phyloP scores from a whole-genome alignment of 352 stramenopile species.

The Globisporangium sylvaticum region DNA sequence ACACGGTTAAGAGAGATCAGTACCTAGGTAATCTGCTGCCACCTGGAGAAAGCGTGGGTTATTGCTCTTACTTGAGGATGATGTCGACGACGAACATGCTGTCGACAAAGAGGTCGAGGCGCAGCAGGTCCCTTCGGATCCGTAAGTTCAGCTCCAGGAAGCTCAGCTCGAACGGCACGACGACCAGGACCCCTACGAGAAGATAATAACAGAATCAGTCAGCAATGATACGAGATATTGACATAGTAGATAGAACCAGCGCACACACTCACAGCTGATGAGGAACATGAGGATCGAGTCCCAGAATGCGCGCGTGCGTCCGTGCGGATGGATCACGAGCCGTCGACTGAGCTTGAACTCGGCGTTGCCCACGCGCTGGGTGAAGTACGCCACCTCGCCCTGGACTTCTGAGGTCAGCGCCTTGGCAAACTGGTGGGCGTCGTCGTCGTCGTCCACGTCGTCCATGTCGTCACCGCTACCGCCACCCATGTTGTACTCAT shows the following conservation, averaged over 20 bases:
- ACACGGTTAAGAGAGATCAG: not conserved
- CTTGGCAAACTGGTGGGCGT: conserved; percentile 15
- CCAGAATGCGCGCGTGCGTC: conserved; percentile 48
- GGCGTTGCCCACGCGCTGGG: conserved; percentile 33
- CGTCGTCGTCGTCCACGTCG: conserved; percentile 14
- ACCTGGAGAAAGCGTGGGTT: not conserved
- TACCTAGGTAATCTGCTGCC: not conserved
- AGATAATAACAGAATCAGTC: not conserved
- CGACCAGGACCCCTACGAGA: conserved; percentile 46
- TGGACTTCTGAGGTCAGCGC: conserved; percentile 31
- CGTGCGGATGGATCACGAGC: conserved; percentile 64
- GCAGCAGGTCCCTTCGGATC: conserved; percentile 36
- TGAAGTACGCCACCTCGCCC: conserved; percentile 67
- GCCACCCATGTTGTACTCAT: conserved; percentile 1
- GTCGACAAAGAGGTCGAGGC: conserved; percentile 63
- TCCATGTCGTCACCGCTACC: conserved; percentile 6
- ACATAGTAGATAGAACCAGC: not conserved
- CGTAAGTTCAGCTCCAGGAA: conserved; percentile 37
- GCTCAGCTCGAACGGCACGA: conserved; percentile 67
- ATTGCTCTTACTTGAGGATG: conserved; percentile 49
- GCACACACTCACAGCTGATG: conserved; percentile 48
- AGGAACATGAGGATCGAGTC: conserved; percentile 51
- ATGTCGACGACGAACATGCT: conserved; percentile 65
- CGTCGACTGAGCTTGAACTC: conserved; percentile 47
- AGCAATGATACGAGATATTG: not conserved